These are phyloP conservation scores for Teratosphaeria nubilosa DNA, from an alignment of 2,329 filamentous ascomycete species.

Conservation along the genomic window DNA sequence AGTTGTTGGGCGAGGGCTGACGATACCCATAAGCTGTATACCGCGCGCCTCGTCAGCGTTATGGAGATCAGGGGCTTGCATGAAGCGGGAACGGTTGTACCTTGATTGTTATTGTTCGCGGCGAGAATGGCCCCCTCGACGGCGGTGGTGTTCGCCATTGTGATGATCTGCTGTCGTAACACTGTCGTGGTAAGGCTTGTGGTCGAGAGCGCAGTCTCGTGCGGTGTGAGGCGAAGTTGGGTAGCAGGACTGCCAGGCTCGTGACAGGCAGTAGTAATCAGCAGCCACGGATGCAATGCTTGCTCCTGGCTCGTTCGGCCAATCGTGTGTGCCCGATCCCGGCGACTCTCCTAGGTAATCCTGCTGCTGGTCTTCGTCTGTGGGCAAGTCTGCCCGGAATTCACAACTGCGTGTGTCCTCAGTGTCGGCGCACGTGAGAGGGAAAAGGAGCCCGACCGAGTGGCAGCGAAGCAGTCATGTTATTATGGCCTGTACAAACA, in stretches of 20 bases:
- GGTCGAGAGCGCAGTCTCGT: not conserved
- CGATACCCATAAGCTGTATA: slow-evolving; percentile 23
- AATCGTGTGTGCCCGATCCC: not conserved
- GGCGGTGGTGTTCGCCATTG: not conserved
- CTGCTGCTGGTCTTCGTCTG: not conserved
- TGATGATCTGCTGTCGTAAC: not conserved
- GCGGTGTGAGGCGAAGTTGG: not conserved
- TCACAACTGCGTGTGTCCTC: not conserved
- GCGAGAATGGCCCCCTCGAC: not conserved
- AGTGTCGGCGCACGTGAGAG: not conserved
- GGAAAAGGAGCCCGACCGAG: not conserved
- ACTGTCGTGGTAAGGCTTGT: not conserved
- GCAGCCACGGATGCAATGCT: not conserved
- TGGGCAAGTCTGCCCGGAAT: not conserved
- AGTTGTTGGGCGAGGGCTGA: slow-evolving; percentile 40
- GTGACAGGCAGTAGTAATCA: not conserved
- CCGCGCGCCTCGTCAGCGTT: not conserved
- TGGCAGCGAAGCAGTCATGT: not conserved
- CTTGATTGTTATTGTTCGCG: not conserved
- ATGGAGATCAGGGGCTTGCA: not conserved
- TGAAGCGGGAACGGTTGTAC: slow-evolving; percentile 1
- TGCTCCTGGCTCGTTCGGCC: not conserved
- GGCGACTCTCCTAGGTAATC: not conserved
- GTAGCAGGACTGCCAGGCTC: not conserved
- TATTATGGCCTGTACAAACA: not conserved